Percentiles rank a stretch among this genome's conserved stretches.
These are phyloP conservation scores for Poteriospumella lacustris DNA, from an alignment of 108 stramenopile species.

Conservation along the genomic window DNA sequence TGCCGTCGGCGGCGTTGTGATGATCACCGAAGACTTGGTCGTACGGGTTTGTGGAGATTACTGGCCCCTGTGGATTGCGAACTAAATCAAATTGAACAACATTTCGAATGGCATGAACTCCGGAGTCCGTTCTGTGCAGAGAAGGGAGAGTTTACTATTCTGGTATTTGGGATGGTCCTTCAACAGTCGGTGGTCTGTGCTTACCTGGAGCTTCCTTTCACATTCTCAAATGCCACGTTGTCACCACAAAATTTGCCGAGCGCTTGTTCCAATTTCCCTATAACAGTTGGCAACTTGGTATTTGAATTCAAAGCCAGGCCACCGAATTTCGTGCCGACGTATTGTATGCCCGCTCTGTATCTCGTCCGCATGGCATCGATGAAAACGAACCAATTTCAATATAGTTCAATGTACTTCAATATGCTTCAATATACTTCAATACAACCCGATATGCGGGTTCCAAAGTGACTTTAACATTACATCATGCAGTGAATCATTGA, in stretches of 20 bases:
- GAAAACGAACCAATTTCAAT: background rate
- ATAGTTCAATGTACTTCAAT: too few relatives aligned
- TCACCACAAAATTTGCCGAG: background rate
- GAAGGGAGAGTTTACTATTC: background rate
- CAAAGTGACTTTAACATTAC: too few relatives aligned
- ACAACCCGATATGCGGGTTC: too few relatives aligned
- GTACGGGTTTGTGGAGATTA: background rate
- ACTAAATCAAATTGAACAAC: background rate
- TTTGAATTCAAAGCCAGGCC: background rate
- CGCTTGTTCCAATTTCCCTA: background rate
- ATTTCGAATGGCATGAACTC: slow-evolving; percentile 8
- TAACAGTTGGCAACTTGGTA: background rate
- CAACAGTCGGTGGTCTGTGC: background rate
- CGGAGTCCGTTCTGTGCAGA: background rate
- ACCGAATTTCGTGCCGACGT: background rate
- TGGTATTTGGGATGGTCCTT: background rate
- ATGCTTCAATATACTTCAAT: too few relatives aligned
- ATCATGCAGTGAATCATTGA: too few relatives aligned
- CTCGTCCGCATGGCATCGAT: background rate
- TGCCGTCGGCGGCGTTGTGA: background rate
- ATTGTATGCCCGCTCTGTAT: background rate
- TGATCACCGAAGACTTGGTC: background rate
- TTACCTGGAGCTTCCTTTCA: background rate
- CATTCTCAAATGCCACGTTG: background rate
- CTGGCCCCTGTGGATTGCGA: background rate